A percentile compares a stretch with the other conserved stretches of the same genome.
Conservation (phyloP, 345 rosid species). For the Fremontodendron californicum region DNA sequence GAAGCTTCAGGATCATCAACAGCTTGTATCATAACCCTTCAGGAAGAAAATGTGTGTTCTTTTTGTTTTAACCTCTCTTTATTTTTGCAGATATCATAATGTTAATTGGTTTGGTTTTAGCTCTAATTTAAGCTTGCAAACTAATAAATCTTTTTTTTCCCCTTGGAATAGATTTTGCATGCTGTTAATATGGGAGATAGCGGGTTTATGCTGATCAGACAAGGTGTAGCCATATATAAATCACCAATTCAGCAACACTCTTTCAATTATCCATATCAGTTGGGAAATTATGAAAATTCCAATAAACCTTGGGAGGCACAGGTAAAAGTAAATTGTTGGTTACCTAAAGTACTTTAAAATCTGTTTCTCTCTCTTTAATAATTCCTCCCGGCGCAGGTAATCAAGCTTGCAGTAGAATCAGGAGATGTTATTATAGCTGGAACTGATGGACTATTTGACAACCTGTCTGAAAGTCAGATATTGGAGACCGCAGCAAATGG, state of each 20-base stretch:
- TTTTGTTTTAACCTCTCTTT: background rate
- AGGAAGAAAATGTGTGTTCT: background rate
- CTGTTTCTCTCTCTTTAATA: background rate
- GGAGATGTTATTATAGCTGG: slow-evolving; percentile 24
- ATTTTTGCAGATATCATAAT: background rate
- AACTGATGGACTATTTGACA: slow-evolving; percentile 25
- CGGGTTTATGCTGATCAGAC: slow-evolving; percentile 12
- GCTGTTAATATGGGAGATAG: slow-evolving; percentile 11
- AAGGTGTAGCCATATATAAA: background rate
- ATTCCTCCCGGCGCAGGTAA: background rate
- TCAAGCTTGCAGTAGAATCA: background rate
- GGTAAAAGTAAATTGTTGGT: background rate
- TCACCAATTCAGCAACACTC: background rate
- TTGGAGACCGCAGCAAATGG: background rate
- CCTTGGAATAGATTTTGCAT: background rate
- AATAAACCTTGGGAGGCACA: background rate
- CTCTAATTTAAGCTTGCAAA: background rate
- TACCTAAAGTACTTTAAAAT: background rate
- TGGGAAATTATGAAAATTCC: background rate
- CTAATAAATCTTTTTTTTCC: background rate
- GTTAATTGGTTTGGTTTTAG: background rate
- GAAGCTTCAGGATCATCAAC: slow-evolving; percentile 13
- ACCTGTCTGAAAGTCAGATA: slow-evolving; percentile 12
- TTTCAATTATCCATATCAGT: slow-evolving; percentile 4
- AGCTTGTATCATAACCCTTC: slow-evolving; percentile 12